Conservation (phyloP, 805 yeast species). For the Komagataella pseudopastoris region DNA sequence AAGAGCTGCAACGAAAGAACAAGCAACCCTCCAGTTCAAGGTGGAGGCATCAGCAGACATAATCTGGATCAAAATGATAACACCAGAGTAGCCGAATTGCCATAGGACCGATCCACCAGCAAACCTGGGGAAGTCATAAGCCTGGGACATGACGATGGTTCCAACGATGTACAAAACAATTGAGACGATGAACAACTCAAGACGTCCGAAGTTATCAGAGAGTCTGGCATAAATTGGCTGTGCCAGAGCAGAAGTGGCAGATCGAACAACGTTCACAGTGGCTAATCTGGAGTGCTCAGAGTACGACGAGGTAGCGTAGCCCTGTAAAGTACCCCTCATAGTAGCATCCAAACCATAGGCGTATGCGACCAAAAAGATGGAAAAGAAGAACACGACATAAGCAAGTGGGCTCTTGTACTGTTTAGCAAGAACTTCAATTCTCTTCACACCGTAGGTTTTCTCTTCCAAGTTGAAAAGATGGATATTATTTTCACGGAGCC, state of each 20-base stretch:
- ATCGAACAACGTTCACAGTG: conserved; percentile 42
- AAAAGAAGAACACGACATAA: conserved; percentile 28
- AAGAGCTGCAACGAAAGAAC: conserved; percentile 51
- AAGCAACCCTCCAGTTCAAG: conserved; percentile 58
- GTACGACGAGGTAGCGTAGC: conserved; percentile 43
- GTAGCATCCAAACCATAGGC: conserved; percentile 46
- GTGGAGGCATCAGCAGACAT: conserved; percentile 55
- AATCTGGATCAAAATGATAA: conserved; percentile 39
- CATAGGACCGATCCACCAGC: conserved; percentile 54
- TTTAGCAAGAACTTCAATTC: conserved; percentile 38
- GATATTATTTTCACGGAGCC: neutral
- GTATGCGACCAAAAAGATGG: conserved; percentile 41
- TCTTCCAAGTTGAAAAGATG: conserved; percentile 1
- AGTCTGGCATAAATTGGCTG: conserved; percentile 52
- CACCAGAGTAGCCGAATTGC: conserved; percentile 49
- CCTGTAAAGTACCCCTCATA: conserved; percentile 32
- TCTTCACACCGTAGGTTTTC: conserved; percentile 37
- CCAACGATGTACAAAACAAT: conserved; percentile 48
- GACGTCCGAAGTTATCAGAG: conserved; percentile 56
- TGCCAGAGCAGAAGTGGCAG: conserved; percentile 54
- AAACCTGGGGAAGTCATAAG: conserved; percentile 39
- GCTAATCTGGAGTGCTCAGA: conserved; percentile 39
- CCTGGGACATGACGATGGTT: conserved; percentile 49
- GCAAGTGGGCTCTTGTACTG: conserved; percentile 25
- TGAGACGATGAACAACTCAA: conserved; percentile 33